Percentiles rank a stretch among this genome's conserved stretches.
Evolutionary conservation across 352 stramenopile species (phyloP).

Genomic region (Aphanomyces invadans): DNA sequence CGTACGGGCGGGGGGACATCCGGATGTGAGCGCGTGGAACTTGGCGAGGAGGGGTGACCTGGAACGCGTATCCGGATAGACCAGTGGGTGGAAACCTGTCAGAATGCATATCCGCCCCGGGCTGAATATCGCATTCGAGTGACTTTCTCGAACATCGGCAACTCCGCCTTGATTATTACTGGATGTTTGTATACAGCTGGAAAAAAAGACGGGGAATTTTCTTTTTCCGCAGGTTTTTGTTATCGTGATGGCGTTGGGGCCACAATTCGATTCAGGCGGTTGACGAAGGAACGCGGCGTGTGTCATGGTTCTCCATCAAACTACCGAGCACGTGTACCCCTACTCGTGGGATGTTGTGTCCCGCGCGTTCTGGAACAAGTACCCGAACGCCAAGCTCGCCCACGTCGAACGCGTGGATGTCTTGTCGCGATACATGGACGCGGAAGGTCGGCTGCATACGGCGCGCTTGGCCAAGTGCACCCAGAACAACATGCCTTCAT

Average conservation of each 20-base stretch:
- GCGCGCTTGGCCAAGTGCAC: slow-evolving; percentile 64
- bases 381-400: slow-evolving; percentile 66
- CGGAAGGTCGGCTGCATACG: slow-evolving; percentile 53
- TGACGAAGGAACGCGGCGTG: neutral
- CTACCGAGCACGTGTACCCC: slow-evolving; percentile 68
- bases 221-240: neutral
- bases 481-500: slow-evolving; percentile 66
- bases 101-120: neutral
- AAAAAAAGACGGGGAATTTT: too few relatives aligned
- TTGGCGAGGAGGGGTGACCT: neutral
- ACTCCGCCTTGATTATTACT: neutral
- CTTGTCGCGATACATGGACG: slow-evolving; percentile 61
- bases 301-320: slow-evolving; percentile 65
- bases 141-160: neutral
- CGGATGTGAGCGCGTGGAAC: neutral
- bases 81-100: neutral
- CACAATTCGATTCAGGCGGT: neutral
- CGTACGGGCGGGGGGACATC: neutral
- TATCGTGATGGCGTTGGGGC: neutral
- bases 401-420: slow-evolving; percentile 81
- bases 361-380: slow-evolving; percentile 86
- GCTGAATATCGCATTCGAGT: neutral
- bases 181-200: neutral
- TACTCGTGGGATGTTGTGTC: slow-evolving; percentile 81
- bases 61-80: slow-evolving; percentile 7